phyloP scores from a whole-genome alignment of 1,284 basidiomycete genomes.

The Ceratobasidium sp. region DNA sequence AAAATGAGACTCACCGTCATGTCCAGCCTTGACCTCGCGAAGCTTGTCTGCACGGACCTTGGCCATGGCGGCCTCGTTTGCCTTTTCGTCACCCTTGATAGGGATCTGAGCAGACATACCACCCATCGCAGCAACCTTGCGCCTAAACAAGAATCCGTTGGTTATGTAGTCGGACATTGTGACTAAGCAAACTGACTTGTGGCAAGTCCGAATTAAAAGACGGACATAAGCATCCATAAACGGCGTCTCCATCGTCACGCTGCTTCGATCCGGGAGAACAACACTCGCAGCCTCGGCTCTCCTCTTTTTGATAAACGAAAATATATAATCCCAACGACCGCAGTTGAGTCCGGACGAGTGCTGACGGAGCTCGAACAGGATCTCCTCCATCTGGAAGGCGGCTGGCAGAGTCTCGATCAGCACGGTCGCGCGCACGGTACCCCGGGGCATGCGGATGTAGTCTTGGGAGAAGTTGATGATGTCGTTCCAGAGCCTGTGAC shows the following conservation, averaged over 20 bases:
- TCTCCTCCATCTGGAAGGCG: conserved; percentile 99
- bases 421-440: conserved; percentile 91
- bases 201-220: conserved; percentile 97
- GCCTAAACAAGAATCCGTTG: conserved; percentile 59
- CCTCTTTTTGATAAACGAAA: conserved; percentile 96
- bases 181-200: conserved; percentile 66
- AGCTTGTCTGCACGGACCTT: conserved; percentile 98
- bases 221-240: conserved; percentile 99
- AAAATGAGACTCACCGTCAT: conserved; percentile 71
- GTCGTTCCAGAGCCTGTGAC: conserved; percentile 84
- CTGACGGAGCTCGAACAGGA: conserved; percentile 94
- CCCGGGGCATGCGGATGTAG: conserved; percentile 85
- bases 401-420: conserved; percentile 98
- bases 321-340: conserved; percentile 98
- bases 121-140: conserved; percentile 98
- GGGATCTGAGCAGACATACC: conserved; percentile 99
- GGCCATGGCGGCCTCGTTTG: conserved; percentile 94
- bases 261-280: conserved; percentile 92
- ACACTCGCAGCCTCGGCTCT: conserved; percentile 74
- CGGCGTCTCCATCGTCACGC: conserved; percentile 97
- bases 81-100: conserved; percentile 93
- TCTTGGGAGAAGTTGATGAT: conserved; percentile 95
- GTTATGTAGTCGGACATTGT: conserved; percentile 1
- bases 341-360: conserved; percentile 98
- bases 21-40: conserved; percentile 94